A percentile compares a stretch with the other conserved stretches of the same genome.
phyloP scores from a whole-genome alignment of 139 green algal species.

The Volvox reticuliferus region DNA sequence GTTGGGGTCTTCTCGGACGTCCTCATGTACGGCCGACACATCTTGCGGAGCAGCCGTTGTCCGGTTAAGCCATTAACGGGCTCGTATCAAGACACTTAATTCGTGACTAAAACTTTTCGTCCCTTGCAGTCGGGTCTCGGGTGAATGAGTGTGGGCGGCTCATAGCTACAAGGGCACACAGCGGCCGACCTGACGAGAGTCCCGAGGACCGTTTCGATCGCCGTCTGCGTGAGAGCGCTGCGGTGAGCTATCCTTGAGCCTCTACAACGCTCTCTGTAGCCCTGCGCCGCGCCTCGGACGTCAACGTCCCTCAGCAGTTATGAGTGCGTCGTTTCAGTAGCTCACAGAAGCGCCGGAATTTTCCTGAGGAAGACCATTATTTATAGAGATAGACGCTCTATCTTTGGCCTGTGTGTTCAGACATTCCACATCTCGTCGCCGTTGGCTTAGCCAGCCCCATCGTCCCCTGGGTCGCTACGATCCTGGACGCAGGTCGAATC shows the following conservation, averaged over 20 bases:
- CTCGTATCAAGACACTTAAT: no score
- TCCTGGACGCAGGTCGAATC: conserved; percentile 70
- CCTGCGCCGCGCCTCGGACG: no score
- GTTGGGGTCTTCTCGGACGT: background rate
- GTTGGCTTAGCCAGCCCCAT: background rate
- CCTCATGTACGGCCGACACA: background rate
- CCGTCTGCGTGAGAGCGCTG: conserved; percentile 67
- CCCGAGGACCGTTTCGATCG: conserved; percentile 73
- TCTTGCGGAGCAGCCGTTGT: background rate
- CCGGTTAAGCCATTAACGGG: background rate
- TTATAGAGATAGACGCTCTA: background rate
- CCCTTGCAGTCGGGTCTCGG: background rate
- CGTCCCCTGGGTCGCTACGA: background rate
- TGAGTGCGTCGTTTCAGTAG: no score
- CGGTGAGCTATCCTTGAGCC: background rate
- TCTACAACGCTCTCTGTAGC: no score
- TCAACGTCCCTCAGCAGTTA: no score
- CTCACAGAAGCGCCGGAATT: no score
- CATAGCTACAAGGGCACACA: background rate
- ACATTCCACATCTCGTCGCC: background rate
- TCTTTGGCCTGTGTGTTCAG: background rate
- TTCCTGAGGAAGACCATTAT: background rate
- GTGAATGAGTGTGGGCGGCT: background rate
- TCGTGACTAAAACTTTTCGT: no score
- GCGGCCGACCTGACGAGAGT: conserved; percentile 56